These are phyloP conservation scores for Choiromyces venosus DNA, from an alignment of 495 filamentous ascomycete species.

Conservation along the genomic window DNA sequence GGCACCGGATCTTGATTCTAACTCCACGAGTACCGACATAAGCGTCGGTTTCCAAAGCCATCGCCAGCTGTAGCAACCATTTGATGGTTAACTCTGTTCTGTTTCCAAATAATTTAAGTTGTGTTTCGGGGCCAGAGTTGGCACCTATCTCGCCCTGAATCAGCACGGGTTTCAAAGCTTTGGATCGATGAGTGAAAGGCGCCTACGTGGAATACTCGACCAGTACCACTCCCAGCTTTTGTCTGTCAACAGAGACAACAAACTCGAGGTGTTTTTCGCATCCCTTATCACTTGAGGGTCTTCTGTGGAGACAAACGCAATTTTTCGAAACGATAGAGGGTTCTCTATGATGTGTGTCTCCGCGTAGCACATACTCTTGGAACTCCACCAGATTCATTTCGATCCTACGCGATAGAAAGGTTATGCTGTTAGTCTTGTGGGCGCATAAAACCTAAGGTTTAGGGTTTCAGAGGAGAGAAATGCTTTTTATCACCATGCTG, in stretches of 20 bases:
- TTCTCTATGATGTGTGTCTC: slow-evolving; percentile 21
- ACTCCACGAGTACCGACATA: slow-evolving; percentile 24
- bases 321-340: slow-evolving; percentile 15
- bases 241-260: slow-evolving; percentile 6
- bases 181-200: background rate
- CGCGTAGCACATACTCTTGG: slow-evolving; percentile 13
- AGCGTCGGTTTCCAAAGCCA: slow-evolving; percentile 24
- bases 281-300: slow-evolving; percentile 24
- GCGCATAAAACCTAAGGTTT: background rate
- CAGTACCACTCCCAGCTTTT: slow-evolving; percentile 30
- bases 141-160: slow-evolving; percentile 6
- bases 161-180: background rate
- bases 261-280: slow-evolving; percentile 19
- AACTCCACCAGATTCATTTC: slow-evolving; percentile 25
- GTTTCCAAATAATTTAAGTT: slow-evolving; percentile 28
- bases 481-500: slow-evolving; percentile 26
- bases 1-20: slow-evolving; percentile 8
- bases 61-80: slow-evolving; percentile 33
- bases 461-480: background rate
- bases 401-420: slow-evolving; percentile 3
- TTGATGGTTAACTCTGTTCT: slow-evolving; percentile 34
- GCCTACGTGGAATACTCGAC: slow-evolving; percentile 29
- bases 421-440: background rate
- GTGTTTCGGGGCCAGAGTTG: slow-evolving; percentile 22
- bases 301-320: slow-evolving; percentile 31